Evolutionary conservation across 768 basidiomycete genomes (phyloP), one percentile per base, ranked within the genome.

Genomic region (Psilocybe azurescens): DNA sequence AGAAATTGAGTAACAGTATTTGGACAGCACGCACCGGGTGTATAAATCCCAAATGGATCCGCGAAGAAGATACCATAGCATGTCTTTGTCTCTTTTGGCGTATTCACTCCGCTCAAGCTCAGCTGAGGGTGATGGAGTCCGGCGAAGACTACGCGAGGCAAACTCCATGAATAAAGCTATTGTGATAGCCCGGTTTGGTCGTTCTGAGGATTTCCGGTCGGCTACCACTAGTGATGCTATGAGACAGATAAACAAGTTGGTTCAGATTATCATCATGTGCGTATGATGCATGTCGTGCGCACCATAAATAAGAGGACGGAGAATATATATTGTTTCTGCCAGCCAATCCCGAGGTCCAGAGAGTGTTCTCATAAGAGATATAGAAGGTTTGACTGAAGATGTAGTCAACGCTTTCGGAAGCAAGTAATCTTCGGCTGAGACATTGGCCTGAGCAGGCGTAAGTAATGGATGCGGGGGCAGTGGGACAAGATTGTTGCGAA

Each of bases 21-120:
- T n/a, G 3, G 46, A 47, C 39, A 53, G 24, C 32, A 65, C 81
- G 58, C 62, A 90, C 93, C 86, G 79, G 41, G 93, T 93, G 76
- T 87, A 94, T 9, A 82, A 79, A 61, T 87, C 78, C 95, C 95
- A 97, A 55, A 96, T 86, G 18, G 90, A 87, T 18, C 94, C 95
- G 46, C 93, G 88, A 63, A 97, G 75, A 48, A 96, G 82, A 71
- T 95, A 94, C 89, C 90, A 93, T 9, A 91, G 70, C 64, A 97
- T 82, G 67, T 93, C 90, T 56, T 88, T 83, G 73, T 97, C 95
- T 67, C 94, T 81, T 57, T 85, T 83, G 13, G 93, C 90, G 68
- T 96, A 92, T 70, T 96, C 94, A 13, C 85, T 75, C 53, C 90
- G 83, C 73, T 94, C 91, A 38, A 93, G 78, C 4, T 80, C 65